Evolutionary conservation across 2,329 filamentous ascomycete genomes (phyloP).

Genomic region (Aspergillus cejpii): DNA sequence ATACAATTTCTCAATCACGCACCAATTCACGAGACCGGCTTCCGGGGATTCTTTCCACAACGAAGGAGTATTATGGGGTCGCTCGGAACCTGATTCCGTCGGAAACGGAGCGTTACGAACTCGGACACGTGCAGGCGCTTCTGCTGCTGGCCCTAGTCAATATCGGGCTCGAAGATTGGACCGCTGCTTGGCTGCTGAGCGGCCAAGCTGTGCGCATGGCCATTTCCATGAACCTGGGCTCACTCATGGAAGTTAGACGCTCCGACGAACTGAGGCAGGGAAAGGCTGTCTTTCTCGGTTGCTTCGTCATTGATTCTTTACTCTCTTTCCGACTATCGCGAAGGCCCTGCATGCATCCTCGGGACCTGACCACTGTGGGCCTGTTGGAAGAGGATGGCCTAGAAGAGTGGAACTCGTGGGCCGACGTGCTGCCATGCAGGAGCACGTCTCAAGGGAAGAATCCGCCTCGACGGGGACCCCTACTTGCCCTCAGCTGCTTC

Average conservation of each 20-base stretch:
- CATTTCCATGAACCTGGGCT: conserved; percentile 33
- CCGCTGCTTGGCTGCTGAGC: conserved; percentile 49
- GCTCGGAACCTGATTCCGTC: conserved; percentile 35
- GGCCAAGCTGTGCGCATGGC: conserved; percentile 48
- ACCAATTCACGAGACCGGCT: conserved; percentile 13
- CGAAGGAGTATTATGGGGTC: conserved; percentile 32
- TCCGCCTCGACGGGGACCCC: conserved; percentile 32
- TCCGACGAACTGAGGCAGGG: conserved; percentile 31
- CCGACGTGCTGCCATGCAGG: conserved; percentile 39
- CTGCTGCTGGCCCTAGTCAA: conserved; percentile 46
- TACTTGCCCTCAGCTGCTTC: conserved; percentile 48
- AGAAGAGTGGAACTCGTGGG: conserved; percentile 71
- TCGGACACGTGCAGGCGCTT: conserved; percentile 42
- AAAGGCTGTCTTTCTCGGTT: conserved; percentile 46
- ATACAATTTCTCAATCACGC: conserved; percentile 33
- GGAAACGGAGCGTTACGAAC: conserved; percentile 36
- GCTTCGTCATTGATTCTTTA: conserved; percentile 50
- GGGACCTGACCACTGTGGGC: conserved; percentile 45
- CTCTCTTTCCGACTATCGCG: conserved; percentile 45
- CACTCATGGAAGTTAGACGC: conserved; percentile 21
- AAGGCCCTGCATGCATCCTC: conserved; percentile 41
- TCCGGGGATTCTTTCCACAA: conserved; percentile 18
- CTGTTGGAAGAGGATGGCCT: conserved; percentile 58
- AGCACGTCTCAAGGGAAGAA: conserved; percentile 25
- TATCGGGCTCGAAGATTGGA: conserved; percentile 42